Base-by-base conservation (phyloP, 345 rosid genomes). In the Camelina laxa region DNA sequence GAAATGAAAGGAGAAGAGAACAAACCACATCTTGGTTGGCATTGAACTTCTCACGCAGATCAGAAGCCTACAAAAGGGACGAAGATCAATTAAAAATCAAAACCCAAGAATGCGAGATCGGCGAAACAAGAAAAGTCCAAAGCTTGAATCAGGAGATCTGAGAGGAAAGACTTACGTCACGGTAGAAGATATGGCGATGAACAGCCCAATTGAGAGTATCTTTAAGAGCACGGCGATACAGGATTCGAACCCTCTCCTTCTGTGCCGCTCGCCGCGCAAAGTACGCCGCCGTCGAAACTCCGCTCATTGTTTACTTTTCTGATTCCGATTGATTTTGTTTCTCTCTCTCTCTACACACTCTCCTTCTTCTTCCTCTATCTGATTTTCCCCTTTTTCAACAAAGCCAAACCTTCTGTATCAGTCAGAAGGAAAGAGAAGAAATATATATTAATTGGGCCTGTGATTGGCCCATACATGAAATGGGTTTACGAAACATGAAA, bases 141-240 rank as follows among this genome's bases (percentile, higher is more conserved):
- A 53, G 11, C 54, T 35, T 12, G 35, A 36, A 38, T 44, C 10
- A 5, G 7, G 41, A 68, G 81, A 77, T 77, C 76, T 62, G 54
- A 67, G 54, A 67, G 59, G 11, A 44, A 38, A 70, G 48, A 33
- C 15, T 16, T 84, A 90, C 99, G 62, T 95, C 98, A 49, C 78
- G 71, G 74, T 92, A 92, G 81, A 95, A 95, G 74, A 92, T 92
- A 75, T 90, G 93, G 80, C 97, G 97, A 83, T 89, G 98, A 45
- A 95, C 99, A 65, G 97, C 96, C 98, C 99, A 92, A 82, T 90
- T 90, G 51, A 95, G 97, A 48, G 90, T 87, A 74, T 95, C 98
- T 79, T 87, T 92, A 39, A 95, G 94, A 44, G 99, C 97, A 47
- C 96, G 96, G 60, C 98, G 87, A 80, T 95, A 92, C 44, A 95